A percentile compares a stretch with the other conserved stretches of the same genome.
Conservation (phyloP, 768 basidiomycete species). For the Imleria badia region DNA sequence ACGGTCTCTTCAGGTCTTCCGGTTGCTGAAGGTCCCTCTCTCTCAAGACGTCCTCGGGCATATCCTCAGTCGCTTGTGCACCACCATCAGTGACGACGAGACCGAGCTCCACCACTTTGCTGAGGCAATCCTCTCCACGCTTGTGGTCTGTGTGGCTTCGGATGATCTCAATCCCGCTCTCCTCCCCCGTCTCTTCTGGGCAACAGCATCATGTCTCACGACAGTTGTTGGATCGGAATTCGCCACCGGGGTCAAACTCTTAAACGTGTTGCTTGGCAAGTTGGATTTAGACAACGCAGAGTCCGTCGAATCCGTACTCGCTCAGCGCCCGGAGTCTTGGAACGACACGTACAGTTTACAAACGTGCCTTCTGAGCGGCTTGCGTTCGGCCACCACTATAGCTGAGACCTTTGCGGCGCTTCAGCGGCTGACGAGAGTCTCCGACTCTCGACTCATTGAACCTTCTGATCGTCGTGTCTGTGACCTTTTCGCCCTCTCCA, state of each 20-base stretch:
- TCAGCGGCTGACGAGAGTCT: conserved; percentile 56
- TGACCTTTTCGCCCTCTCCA: conserved; percentile 75
- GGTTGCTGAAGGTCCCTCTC: conserved; percentile 71
- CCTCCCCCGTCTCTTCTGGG: conserved; percentile 88
- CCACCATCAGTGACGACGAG: conserved; percentile 76
- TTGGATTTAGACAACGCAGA: conserved; percentile 69
- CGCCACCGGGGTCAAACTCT: conserved; percentile 57
- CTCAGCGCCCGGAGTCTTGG: conserved; percentile 74
- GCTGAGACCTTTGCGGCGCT: conserved; percentile 67
- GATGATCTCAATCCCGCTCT: conserved; percentile 58
- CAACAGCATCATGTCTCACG: conserved; percentile 72
- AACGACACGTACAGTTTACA: conserved; percentile 63
- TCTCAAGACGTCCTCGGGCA: conserved; percentile 72
- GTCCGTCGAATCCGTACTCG: conserved; percentile 67
- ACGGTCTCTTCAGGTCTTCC: conserved; percentile 88
- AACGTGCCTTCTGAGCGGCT: conserved; percentile 66
- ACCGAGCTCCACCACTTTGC: conserved; percentile 80
- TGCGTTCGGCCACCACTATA: conserved; percentile 76
- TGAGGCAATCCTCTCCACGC: conserved; percentile 75
- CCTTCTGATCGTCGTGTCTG: conserved; percentile 67
- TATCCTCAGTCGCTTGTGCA: conserved; percentile 79
- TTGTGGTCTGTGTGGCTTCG: conserved; percentile 59
- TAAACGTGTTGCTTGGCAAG: conserved; percentile 63
- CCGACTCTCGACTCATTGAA: conserved; percentile 69
- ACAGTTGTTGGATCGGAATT: conserved; percentile 86